Percentiles rank a stretch among this genome's conserved stretches.
Evolutionary conservation across 192 early-diverging fungal genomes (phyloP).

Genomic region (Coemansia sp.): DNA sequence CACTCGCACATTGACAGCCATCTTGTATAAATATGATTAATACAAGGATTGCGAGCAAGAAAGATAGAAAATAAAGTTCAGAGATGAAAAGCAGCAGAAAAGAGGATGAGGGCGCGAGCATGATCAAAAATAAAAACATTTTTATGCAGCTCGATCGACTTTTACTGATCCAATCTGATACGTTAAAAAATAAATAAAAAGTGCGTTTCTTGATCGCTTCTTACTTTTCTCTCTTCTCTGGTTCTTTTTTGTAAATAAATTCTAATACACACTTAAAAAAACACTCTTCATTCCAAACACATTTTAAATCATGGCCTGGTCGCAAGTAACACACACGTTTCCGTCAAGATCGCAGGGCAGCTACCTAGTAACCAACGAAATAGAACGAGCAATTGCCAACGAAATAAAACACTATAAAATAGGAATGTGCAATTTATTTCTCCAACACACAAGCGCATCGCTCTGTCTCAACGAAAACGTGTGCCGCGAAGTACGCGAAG

Average conservation of each 20-base stretch:
- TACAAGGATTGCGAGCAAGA: too few relatives aligned
- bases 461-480: slow-evolving; percentile 88
- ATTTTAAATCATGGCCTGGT: slow-evolving; percentile 60
- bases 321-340: slow-evolving; percentile 65
- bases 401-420: slow-evolving; percentile 68
- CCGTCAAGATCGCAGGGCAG: slow-evolving; percentile 65
- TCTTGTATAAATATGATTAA: background rate
- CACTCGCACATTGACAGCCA: slow-evolving; percentile 5
- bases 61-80: too few relatives aligned
- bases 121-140: too few relatives aligned
- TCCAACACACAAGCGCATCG: slow-evolving; percentile 91
- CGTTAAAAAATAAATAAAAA: too few relatives aligned
- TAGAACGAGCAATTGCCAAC: slow-evolving; percentile 49
- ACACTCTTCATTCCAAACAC: background rate
- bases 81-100: too few relatives aligned
- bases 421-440: slow-evolving; percentile 85
- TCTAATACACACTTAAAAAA: background rate
- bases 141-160: too few relatives aligned
- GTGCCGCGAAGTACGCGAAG: slow-evolving; percentile 72
- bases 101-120: too few relatives aligned
- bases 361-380: slow-evolving; percentile 76
- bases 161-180: too few relatives aligned
- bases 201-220: too few relatives aligned
- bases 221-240: background rate
- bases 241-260: background rate